Conservation (phyloP, 2,329 filamentous ascomycete genomes). For the Diatrype stigma region DNA sequence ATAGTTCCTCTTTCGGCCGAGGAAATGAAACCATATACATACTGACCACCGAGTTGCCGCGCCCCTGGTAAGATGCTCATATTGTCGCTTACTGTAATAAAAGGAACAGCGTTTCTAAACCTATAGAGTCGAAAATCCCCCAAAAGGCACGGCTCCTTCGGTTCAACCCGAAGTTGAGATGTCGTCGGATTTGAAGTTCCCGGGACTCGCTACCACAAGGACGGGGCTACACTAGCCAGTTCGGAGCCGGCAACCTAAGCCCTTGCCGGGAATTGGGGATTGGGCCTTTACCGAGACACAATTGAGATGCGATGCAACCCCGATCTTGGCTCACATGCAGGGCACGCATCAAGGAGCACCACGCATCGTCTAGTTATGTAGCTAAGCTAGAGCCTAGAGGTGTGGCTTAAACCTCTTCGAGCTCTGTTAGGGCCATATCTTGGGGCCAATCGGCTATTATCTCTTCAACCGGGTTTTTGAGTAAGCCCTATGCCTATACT, state of each 20-base stretch:
- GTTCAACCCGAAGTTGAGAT: neutral
- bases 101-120: neutral
- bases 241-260: neutral
- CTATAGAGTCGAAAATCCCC: no score
- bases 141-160: neutral
- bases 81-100: neutral
- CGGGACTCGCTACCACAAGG: neutral
- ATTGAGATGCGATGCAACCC: neutral
- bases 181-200: constrained; percentile 1
- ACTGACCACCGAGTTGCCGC: no score
- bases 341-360: neutral
- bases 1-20: no score
- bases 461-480: neutral
- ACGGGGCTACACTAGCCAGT: neutral
- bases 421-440: neutral
- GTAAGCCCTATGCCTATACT: neutral
- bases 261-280: neutral
- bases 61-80: no score
- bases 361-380: neutral
- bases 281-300: neutral
- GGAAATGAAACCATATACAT: no score
- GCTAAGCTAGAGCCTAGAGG: no score
- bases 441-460: neutral
- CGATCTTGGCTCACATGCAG: neutral
- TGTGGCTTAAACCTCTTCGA: neutral